These are phyloP conservation scores for Pinus albicaulis DNA, from an alignment of 75 land plant species.

Conservation along the genomic window DNA sequence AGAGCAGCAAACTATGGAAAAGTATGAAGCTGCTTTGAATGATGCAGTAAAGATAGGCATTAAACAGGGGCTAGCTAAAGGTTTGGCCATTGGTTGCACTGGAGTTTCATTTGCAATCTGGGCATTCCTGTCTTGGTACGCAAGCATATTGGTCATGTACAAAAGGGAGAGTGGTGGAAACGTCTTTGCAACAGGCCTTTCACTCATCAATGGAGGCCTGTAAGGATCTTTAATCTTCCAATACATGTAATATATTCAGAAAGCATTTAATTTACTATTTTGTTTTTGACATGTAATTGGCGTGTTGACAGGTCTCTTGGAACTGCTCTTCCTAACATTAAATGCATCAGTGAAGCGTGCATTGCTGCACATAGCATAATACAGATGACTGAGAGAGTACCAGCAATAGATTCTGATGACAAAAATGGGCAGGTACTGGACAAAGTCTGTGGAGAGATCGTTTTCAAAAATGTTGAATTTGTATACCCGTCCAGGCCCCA, in stretches of 20 bases:
- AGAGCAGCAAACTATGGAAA: slow-evolving; percentile 46
- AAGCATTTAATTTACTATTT: background rate
- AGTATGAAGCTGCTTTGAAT: slow-evolving; percentile 42
- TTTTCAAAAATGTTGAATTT: slow-evolving; percentile 56
- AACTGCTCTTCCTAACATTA: slow-evolving; percentile 67
- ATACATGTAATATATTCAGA: background rate
- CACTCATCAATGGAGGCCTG: slow-evolving; percentile 71
- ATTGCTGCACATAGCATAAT: slow-evolving; percentile 58
- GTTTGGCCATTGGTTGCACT: slow-evolving; percentile 66
- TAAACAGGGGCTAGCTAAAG: slow-evolving; percentile 79
- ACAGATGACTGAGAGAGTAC: slow-evolving; percentile 53
- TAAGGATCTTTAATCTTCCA: slow-evolving; percentile 19
- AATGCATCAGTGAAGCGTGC: slow-evolving; percentile 65
- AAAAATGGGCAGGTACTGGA: slow-evolving; percentile 30
- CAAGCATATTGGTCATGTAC: slow-evolving; percentile 52
- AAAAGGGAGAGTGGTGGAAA: slow-evolving; percentile 65
- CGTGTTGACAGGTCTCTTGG: slow-evolving; percentile 60
- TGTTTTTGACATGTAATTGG: background rate
- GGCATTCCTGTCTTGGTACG: slow-evolving; percentile 82
- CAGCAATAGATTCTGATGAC: slow-evolving; percentile 64
- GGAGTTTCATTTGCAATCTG: slow-evolving; percentile 73
- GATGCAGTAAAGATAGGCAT: slow-evolving; percentile 47
- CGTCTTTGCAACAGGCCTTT: slow-evolving; percentile 66
- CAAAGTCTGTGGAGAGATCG: slow-evolving; percentile 45
- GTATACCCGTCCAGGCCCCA: slow-evolving; percentile 79